Evolutionary conservation across 495 filamentous ascomycete species (phyloP).

Genomic region (Penicillium odoratum): DNA sequence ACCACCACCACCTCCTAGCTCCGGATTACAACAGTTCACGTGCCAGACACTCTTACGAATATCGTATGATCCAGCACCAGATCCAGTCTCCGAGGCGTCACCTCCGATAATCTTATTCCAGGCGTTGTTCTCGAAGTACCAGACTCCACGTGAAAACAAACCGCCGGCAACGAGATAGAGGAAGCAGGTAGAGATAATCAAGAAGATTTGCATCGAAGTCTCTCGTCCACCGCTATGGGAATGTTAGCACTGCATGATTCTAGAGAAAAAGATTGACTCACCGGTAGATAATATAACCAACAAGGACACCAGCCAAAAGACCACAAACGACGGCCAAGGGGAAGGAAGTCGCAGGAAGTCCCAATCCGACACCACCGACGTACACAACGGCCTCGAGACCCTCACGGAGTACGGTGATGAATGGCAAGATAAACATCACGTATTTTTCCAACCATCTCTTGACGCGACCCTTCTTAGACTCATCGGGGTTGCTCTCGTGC

Average conservation of each 20-base stretch:
- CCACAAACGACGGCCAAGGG: slow-evolving; percentile 73
- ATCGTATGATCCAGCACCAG: slow-evolving; percentile 85
- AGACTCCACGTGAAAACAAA: slow-evolving; percentile 74
- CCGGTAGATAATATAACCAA: slow-evolving; percentile 78
- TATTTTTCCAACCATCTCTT: slow-evolving; percentile 74
- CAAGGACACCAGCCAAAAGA: slow-evolving; percentile 56
- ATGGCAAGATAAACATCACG: slow-evolving; percentile 77
- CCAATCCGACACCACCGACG: slow-evolving; percentile 75
- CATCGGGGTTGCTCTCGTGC: slow-evolving; percentile 40
- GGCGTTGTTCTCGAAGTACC: slow-evolving; percentile 63
- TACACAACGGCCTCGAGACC: slow-evolving; percentile 82
- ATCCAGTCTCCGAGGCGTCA: slow-evolving; percentile 72
- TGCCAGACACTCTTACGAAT: slow-evolving; percentile 87
- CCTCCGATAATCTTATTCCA: slow-evolving; percentile 70
- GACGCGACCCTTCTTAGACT: slow-evolving; percentile 35
- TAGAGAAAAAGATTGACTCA: slow-evolving; percentile 21
- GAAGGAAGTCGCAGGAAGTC: slow-evolving; percentile 70
- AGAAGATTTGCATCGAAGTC: slow-evolving; percentile 72
- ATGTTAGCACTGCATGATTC: background rate
- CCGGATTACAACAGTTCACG: slow-evolving; percentile 82
- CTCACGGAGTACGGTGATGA: slow-evolving; percentile 81
- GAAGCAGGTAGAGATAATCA: slow-evolving; percentile 78
- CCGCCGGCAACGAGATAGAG: slow-evolving; percentile 86
- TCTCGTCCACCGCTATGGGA: slow-evolving; percentile 56
- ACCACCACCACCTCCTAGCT: slow-evolving; percentile 68